phyloP scores from a whole-genome alignment of 495 filamentous ascomycete species.

The Tuber brumale region DNA sequence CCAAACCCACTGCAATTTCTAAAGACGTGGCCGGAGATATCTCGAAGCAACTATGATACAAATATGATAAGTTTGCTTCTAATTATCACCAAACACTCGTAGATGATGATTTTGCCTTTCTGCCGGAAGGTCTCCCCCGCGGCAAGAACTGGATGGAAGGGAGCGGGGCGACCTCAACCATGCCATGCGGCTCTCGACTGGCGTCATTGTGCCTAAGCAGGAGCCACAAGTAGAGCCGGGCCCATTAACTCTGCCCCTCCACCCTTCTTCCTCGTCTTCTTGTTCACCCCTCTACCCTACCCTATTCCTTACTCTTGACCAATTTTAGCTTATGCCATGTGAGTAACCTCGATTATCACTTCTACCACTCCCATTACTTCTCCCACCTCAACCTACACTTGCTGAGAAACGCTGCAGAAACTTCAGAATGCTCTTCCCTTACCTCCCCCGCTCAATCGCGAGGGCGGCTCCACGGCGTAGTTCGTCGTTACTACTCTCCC shows the following conservation, averaged over 20 bases:
- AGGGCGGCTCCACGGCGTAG: conserved; percentile 13
- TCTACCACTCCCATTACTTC: neutral
- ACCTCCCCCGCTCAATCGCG: conserved; percentile 32
- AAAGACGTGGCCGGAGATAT: neutral
- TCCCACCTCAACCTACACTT: conserved; percentile 6
- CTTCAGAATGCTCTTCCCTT: conserved; percentile 27
- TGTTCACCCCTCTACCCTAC: neutral
- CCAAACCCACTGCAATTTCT: neutral
- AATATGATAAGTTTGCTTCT: neutral
- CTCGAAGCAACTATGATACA: neutral
- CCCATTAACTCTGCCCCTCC: conserved; percentile 3
- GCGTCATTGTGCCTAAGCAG: conserved; percentile 28
- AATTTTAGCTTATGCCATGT: neutral
- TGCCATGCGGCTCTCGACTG: conserved; percentile 24
- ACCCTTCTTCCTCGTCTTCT: neutral
- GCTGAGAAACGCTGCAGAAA: neutral
- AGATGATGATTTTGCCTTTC: neutral
- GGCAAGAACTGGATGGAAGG: neutral
- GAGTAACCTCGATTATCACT: neutral
- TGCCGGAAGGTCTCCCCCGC: neutral
- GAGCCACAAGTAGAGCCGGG: conserved; percentile 5
- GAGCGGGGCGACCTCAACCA: neutral
- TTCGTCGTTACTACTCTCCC: conserved; percentile 9
- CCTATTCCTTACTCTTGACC: neutral
- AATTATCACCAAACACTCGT: neutral